Evolutionary conservation across 495 filamentous ascomycete genomes (phyloP).

Genomic region (Podospora pseudocomata): DNA sequence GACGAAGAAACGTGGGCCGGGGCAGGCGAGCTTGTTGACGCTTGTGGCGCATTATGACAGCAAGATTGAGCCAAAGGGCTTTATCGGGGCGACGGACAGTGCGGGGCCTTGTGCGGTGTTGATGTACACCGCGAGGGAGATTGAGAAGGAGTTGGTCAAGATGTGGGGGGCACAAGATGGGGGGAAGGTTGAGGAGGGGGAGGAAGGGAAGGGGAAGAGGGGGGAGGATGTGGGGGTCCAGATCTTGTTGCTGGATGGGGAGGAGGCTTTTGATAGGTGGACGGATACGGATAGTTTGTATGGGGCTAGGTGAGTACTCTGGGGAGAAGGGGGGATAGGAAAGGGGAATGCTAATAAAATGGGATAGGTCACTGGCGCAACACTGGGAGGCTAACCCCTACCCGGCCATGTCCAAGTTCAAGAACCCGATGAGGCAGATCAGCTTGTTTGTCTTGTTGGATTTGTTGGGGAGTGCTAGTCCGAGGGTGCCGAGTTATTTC

Average conservation of each 20-base stretch:
- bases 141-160: conserved; percentile 41
- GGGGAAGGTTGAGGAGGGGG: conserved; percentile 35
- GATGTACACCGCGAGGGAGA: conserved; percentile 56
- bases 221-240: conserved; percentile 64
- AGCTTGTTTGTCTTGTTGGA: conserved; percentile 83
- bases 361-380: conserved; percentile 60
- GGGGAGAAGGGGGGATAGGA: background rate
- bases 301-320: conserved; percentile 56
- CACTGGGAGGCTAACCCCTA: conserved; percentile 69
- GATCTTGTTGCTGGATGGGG: conserved; percentile 81
- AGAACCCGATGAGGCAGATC: conserved; percentile 68
- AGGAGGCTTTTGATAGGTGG: conserved; percentile 82
- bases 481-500: conserved; percentile 74
- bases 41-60: conserved; percentile 95
- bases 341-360: background rate
- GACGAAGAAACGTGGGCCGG: conserved; percentile 46
- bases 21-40: conserved; percentile 67
- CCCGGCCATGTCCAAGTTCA: conserved; percentile 65
- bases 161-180: conserved; percentile 36
- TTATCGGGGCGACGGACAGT: conserved; percentile 86
- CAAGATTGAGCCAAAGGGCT: conserved; percentile 68
- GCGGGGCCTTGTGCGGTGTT: conserved; percentile 86
- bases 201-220: conserved; percentile 25
- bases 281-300: conserved; percentile 74
- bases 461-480: conserved; percentile 66